Evolutionary conservation across 2,329 filamentous ascomycete genomes (phyloP).

Genomic region (Xylariaceae sp.): DNA sequence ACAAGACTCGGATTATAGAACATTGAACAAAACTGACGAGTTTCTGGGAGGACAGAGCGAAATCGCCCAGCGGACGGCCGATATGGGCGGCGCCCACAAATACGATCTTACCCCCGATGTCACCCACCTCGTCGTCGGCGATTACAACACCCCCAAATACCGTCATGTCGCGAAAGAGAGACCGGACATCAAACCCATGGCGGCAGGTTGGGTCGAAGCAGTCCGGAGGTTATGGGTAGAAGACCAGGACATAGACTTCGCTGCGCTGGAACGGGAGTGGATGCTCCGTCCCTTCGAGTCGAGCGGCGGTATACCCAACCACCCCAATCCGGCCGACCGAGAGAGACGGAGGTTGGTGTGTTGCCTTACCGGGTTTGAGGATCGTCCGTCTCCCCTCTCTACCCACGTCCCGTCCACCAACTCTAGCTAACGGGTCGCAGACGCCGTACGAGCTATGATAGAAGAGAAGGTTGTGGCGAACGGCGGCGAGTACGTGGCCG

Average conservation of each 20-base stretch:
- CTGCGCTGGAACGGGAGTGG: slow-evolving; percentile 61
- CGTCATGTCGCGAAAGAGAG: slow-evolving; percentile 88
- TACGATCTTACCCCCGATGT: slow-evolving; percentile 94
- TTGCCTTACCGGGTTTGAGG: slow-evolving; percentile 54
- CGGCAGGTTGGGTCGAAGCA: slow-evolving; percentile 77
- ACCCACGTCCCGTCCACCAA: not conserved
- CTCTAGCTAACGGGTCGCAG: slow-evolving; percentile 34
- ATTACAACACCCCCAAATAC: slow-evolving; percentile 88
- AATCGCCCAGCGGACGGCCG: slow-evolving; percentile 58
- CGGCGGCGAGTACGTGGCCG: slow-evolving; percentile 80
- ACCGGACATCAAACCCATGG: slow-evolving; percentile 78
- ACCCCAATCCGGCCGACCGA: slow-evolving; percentile 21
- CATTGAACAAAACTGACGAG: too few relatives aligned
- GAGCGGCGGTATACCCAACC: slow-evolving; percentile 38
- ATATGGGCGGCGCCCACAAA: slow-evolving; percentile 84
- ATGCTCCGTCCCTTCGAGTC: slow-evolving; percentile 58
- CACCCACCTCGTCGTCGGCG: slow-evolving; percentile 88
- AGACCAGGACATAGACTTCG: slow-evolving; percentile 69
- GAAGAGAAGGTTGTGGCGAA: slow-evolving; percentile 61
- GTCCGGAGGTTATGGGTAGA: slow-evolving; percentile 75
- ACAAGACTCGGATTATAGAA: too few relatives aligned
- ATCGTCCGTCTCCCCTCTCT: slow-evolving; percentile 32
- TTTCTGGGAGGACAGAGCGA: too few relatives aligned
- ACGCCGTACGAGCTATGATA: slow-evolving; percentile 62
- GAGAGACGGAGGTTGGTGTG: slow-evolving; percentile 41